Base-by-base conservation (phyloP, 2,329 filamentous ascomycete species). In the Clarireedia homoeocarpa region DNA sequence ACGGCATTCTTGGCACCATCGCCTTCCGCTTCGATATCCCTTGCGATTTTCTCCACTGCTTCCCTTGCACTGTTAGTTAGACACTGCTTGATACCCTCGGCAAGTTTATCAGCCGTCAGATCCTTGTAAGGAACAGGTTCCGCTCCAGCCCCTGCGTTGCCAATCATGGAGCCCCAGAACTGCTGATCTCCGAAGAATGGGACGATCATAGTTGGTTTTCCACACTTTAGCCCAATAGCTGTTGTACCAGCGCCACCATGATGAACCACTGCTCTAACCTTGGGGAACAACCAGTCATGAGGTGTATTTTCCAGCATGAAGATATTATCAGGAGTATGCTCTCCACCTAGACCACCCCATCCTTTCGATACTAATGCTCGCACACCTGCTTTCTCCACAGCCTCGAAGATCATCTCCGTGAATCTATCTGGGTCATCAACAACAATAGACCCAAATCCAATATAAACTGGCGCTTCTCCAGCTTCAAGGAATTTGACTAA, bases 141-240 rank as follows among this genome's bases (percentile, higher is more conserved):
- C 0, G 86, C 83, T 0, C 87, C 87, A 0, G 85, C 86, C 26
- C 79, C 78, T 1, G 82, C 77, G 36, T 76, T 79, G 4, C 76
- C 77, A 1, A 90, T 77, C 81, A 88, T 88, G 17, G 76, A 75
- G 2, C 86, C 87, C 87, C 88, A 91, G 66, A 91, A 91, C 49
- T 85, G 79, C 52, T 91, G 87, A 65, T 91, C 87, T 2, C 87
- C 87, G 61, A 91, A 91, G 71, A 91, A 91, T 0, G 87, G 87
- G 2, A 91, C 84, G 26, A 90, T 80, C 80, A 89, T 86, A 5
- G 84, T 89, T 0, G 87, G 87, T 63, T 80, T 81, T 3, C 79
- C 87, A 60, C 80, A 85, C 67, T 86, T 88, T 34, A 91, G 74
- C 1, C 85, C 85, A 48, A 86, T 86, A 1, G 87, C 87, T 0